Evolutionary conservation across 2,329 filamentous ascomycete genomes (phyloP), one percentile per base, ranked within the genome.

Genomic region (Pseudogymnoascus sp.): DNA sequence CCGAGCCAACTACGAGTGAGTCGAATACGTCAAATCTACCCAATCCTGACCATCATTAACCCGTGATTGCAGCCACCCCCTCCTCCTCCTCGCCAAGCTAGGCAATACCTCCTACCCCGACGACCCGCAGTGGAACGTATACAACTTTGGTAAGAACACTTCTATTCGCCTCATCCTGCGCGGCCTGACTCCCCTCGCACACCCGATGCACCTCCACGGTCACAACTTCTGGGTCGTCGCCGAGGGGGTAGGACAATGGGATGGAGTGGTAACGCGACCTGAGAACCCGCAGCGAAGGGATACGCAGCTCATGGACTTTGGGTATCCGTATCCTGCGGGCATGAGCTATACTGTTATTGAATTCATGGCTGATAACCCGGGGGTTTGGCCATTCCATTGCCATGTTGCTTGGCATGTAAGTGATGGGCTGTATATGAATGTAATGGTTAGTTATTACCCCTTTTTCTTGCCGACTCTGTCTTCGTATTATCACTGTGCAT

Each of bases 141-240:
- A 63, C 60, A 77, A 81, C 12, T 77, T 78, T 5, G 82, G 79
- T 79, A 81, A 83, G 63, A 72, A 81, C 31, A 72, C 70, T 50
- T 83, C 80, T 3, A 76, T 89, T 8, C 78, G 85, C 2, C 75
- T 89, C 23, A 76, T 86, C 12, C 71, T 89, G 1, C 79, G 86
- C 68, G 81, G 82, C 53, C 74, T 46, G 3, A 65, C 62, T 1
- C 37, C 67, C 1, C 60, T 66, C 5, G 62, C 67, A 4, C 71
- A 72, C 18, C 72, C 71, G 1, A 72, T 81, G 69, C 80, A 82
- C 70, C 71, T 82, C 12, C 80, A 82, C 70, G 81, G 81, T 4
- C 80, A 82, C 68, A 76, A 81, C 63, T 82, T 82, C 71, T 78
- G 75, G 67, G 70, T 82, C 10, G 67, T 82, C 12, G 74, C 23